Evolutionary conservation across 139 green algal species (phyloP), one percentile per base, ranked within the genome.

Genomic region (Yamagishiella unicocca): DNA sequence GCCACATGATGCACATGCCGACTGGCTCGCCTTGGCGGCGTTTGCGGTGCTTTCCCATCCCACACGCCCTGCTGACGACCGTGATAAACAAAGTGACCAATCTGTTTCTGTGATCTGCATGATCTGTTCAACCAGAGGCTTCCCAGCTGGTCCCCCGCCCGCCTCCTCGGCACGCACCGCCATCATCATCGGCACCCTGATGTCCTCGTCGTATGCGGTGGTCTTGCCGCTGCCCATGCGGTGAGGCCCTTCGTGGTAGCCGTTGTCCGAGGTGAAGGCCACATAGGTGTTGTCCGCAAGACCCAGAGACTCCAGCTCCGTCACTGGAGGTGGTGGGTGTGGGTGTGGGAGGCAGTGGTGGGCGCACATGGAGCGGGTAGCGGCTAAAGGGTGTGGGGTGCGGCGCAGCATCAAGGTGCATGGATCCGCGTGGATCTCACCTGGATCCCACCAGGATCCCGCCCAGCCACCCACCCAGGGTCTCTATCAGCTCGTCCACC

Each of bases 401-500:
- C n/a, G n/a, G n/a, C n/a, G n/a, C n/a, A n/a, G n/a, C n/a, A n/a
- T n/a, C n/a, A n/a, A n/a, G n/a, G n/a, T n/a, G n/a, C n/a, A n/a
- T n/a, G n/a, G n/a, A n/a, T n/a, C n/a, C n/a, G n/a, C n/a, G n/a
- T n/a, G n/a, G n/a, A n/a, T n/a, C n/a, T n/a, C n/a, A n/a, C n/a
- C n/a, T n/a, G n/a, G n/a, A n/a, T n/a, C n/a, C n/a, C n/a, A n/a
- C n/a, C n/a, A n/a, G n/a, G n/a, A n/a, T 58, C 29, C 45, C n/a
- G 4, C 38, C 4, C 43, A 12, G 14, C 27, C 8, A n/a, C 81
- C 2, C 66, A 89, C 84, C 43, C 31, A 82, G 22, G 4, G 4
- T 31, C 21, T 55, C 84, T 42, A 89, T 42, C 84, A 89, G 27
- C 73, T 89, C 84, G 40, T 89, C 84, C 54, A 84, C 72, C 0